Conservation (phyloP, 2,329 filamentous ascomycete species). For the Coccinonectria pachysandricola region DNA sequence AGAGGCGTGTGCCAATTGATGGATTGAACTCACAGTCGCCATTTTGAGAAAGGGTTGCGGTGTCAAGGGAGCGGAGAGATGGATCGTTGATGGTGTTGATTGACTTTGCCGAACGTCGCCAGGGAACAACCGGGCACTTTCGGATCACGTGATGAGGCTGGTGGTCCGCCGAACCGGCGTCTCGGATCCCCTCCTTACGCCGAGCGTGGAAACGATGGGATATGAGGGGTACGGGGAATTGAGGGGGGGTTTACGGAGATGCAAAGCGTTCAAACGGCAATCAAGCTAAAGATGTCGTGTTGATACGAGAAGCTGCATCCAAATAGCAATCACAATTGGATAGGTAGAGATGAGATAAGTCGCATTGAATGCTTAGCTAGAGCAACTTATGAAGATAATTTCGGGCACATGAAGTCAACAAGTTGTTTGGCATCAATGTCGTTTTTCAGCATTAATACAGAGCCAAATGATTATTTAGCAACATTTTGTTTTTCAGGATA, state of each 20-base stretch:
- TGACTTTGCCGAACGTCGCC: slow-evolving; percentile 35
- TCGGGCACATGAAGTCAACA: too few relatives aligned
- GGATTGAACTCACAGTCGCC: slow-evolving; percentile 52
- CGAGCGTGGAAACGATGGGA: neutral
- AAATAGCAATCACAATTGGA: too few relatives aligned
- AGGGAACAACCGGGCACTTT: slow-evolving; percentile 21
- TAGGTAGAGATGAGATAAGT: too few relatives aligned
- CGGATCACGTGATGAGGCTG: slow-evolving; percentile 23
- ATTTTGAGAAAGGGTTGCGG: slow-evolving; percentile 46
- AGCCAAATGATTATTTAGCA: slow-evolving; percentile 17
- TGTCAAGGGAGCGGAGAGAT: slow-evolving; percentile 37
- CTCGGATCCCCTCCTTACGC: slow-evolving; percentile 14
- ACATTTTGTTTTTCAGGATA: too few relatives aligned
- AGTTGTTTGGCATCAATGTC: slow-evolving; percentile 19
- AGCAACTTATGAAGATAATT: too few relatives aligned
- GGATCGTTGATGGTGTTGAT: slow-evolving; percentile 37
- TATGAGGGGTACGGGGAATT: neutral
- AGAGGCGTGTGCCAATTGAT: slow-evolving; percentile 20
- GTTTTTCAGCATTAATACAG: slow-evolving; percentile 21
- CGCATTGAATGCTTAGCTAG: too few relatives aligned
- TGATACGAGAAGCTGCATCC: too few relatives aligned
- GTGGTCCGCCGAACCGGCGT: slow-evolving; percentile 8
- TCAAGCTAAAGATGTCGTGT: too few relatives aligned
- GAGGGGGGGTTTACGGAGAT: too few relatives aligned
- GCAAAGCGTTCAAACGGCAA: too few relatives aligned